Evolutionary conservation across 495 filamentous ascomycete genomes (phyloP), one percentile per base, ranked within the genome.

Genomic region (Sporormia fimetaria): DNA sequence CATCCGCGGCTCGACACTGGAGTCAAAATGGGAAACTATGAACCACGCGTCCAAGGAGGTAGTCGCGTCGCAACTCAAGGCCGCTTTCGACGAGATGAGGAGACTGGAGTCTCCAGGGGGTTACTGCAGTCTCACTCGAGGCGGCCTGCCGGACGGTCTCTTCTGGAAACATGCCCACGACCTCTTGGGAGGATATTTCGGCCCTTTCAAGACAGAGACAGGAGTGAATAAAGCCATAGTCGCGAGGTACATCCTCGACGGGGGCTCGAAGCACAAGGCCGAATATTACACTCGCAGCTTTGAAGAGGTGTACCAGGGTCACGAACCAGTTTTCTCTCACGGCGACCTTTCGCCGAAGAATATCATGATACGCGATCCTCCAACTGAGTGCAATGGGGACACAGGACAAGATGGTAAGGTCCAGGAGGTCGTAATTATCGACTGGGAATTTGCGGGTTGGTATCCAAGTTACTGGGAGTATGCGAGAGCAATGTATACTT

Each of bases 401-500:
- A 11, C n/a, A 14, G 11, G 15, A 29, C 3, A 14, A 14, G 6
- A 29, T 14, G 6, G n/a, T 29, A 14, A 29, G 27, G 11, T 3
- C 6, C 6, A n/a, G 27, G 33, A 35, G 6, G 33, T 35, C 33
- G 33, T 35, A 6, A 40, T 62, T 8, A 51, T 62, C 29, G 55
- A 62, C 43, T 60, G 55, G 57, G 57, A 62, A 36, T 43, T 14
- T 46, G 44, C 57, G 26, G 47, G 48, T 8, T 62, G 59, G 59
- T 60, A 55, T 46, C 59, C 55, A 31, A 53, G 39, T 22, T 60
- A 58, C 38, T 56, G 53, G 56, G 56, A 60, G 48, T 53, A 51
- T 44, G 33, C 30, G 27, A 47, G 26, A 32, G 54, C 57, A 20
- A 47, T 61, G 49, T 56, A 41, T 52, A 21, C 49, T 42, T 49